These are phyloP conservation scores for Colletotrichum incanum DNA, from an alignment of 2,329 filamentous ascomycete genomes.

Conservation along the genomic window DNA sequence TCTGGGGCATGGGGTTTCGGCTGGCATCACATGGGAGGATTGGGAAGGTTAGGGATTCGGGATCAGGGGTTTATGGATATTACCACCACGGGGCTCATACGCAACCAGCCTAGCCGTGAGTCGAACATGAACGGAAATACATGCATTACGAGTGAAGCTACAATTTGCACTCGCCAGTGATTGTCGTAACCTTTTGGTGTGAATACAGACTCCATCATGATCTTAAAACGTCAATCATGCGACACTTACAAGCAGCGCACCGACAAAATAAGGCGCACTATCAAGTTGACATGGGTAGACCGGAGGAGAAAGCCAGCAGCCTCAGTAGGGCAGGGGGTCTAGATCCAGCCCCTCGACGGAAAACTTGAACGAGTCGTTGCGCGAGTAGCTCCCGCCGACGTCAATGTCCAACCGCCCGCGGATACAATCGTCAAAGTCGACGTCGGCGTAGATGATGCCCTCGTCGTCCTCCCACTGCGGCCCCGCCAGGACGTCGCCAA, in stretches of 20 bases:
- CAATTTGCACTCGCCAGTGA: not conserved
- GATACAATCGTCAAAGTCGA: slow-evolving; percentile 91
- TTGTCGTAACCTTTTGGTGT: not conserved
- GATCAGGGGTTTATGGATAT: slow-evolving; percentile 30
- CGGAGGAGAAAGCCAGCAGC: not conserved
- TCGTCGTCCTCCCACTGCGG: slow-evolving; percentile 87
- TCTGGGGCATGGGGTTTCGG: slow-evolving; percentile 11
- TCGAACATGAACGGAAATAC: slow-evolving; percentile 27
- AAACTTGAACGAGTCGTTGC: slow-evolving; percentile 75
- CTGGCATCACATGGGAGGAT: slow-evolving; percentile 24
- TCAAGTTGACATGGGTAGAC: not conserved
- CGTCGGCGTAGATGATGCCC: slow-evolving; percentile 78
- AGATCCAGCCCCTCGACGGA: slow-evolving; percentile 72
- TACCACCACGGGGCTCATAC: slow-evolving; percentile 21
- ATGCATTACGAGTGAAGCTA: slow-evolving; percentile 34
- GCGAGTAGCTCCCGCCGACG: slow-evolving; percentile 87
- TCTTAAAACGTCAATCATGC: not conserved
- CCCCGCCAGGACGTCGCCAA: slow-evolving; percentile 84
- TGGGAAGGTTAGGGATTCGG: slow-evolving; percentile 8
- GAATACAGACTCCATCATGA: not conserved
- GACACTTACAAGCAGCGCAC: not conserved
- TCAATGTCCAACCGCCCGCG: slow-evolving; percentile 87
- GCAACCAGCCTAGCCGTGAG: slow-evolving; percentile 16
- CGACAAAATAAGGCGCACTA: not conserved
- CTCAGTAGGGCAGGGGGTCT: slow-evolving; percentile 69